phyloP scores from a whole-genome alignment of 2,329 filamentous ascomycete species.

The Cladosporium sp. region DNA sequence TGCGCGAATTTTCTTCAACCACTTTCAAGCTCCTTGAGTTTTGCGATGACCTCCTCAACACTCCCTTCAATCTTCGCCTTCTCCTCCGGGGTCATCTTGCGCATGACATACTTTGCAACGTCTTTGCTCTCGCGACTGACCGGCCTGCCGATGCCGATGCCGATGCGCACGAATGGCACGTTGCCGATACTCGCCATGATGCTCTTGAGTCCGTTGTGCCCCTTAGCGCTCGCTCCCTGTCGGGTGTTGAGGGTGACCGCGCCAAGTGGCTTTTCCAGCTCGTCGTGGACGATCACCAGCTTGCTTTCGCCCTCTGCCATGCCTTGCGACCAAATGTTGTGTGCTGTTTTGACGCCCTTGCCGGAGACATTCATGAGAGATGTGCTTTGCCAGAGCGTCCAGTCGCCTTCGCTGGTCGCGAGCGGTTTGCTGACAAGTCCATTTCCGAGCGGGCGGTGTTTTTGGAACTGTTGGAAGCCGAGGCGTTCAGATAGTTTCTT shows the following conservation, averaged over 20 bases:
- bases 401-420: slow-evolving; percentile 27
- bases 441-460: slow-evolving; percentile 41
- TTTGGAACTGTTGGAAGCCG: slow-evolving; percentile 27
- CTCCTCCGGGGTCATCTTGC: slow-evolving; percentile 56
- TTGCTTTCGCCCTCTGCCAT: slow-evolving; percentile 38
- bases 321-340: slow-evolving; percentile 46
- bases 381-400: slow-evolving; percentile 69
- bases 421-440: slow-evolving; percentile 47
- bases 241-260: slow-evolving; percentile 54
- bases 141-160: slow-evolving; percentile 84
- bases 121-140: slow-evolving; percentile 58
- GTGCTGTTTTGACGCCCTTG: slow-evolving; percentile 61
- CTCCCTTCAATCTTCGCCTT: slow-evolving; percentile 31
- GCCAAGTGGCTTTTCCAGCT: slow-evolving; percentile 70
- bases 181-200: slow-evolving; percentile 66
- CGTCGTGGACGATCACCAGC: slow-evolving; percentile 82
- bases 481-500: slow-evolving; percentile 53
- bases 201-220: slow-evolving; percentile 45
- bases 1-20: slow-evolving; percentile 21
- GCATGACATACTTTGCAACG: slow-evolving; percentile 74
- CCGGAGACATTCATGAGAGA: slow-evolving; percentile 84
- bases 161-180: slow-evolving; percentile 69
- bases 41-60: slow-evolving; percentile 29
- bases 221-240: slow-evolving; percentile 48
- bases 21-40: slow-evolving; percentile 34